Base-by-base conservation (phyloP, 257 asterid genomes). In the Gentiana macrophylla region DNA sequence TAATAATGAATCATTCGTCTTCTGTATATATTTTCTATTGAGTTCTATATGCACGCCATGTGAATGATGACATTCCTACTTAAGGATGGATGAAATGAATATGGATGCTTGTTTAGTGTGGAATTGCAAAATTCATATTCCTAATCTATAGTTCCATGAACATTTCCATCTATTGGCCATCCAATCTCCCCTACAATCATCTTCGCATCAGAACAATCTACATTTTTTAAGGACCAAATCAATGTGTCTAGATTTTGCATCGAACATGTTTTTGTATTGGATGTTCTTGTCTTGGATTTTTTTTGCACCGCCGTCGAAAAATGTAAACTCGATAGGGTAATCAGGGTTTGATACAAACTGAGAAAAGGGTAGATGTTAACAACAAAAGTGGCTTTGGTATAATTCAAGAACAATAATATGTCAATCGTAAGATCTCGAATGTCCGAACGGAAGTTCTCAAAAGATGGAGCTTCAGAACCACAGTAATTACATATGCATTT, bases 401-500 rank as follows among this genome's bases (percentile, higher is more conserved):
- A 5, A 7, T 52, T 64, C 56, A 55, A 62, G 35, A 70, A 35
- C 0, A 1, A 32, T 3, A 72, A 47, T 1, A 64, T 53, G 4
- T 68, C 56, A 0, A 37, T 1, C 82, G 79, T 77, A 2, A 7
- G 32, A 2, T 12, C 62, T 55, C 64, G 74, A 36, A 76, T 53
- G 12, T 79, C 84, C 0, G 56, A 34, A 1, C 74, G 72, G 36
- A 82, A 82, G 12, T 67, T 70, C 0, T 80, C 77, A 0, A 65
- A 65, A 0, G 90, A 82, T 1, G 86, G 90, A 32, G 34, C 51
- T 8, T 49, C 36, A 4, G 68, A 4, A 37, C 78, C 81, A 0
- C 90, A 79, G 32, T 70, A 80, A 61, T 90, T 1, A 90, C 91
- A 35, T 90, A 96, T 15, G 78, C 94, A 36, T 90, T 90, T 35